These are phyloP conservation scores for Kockiozyma suomiensis DNA, from an alignment of 805 yeast species.

Conservation along the genomic window DNA sequence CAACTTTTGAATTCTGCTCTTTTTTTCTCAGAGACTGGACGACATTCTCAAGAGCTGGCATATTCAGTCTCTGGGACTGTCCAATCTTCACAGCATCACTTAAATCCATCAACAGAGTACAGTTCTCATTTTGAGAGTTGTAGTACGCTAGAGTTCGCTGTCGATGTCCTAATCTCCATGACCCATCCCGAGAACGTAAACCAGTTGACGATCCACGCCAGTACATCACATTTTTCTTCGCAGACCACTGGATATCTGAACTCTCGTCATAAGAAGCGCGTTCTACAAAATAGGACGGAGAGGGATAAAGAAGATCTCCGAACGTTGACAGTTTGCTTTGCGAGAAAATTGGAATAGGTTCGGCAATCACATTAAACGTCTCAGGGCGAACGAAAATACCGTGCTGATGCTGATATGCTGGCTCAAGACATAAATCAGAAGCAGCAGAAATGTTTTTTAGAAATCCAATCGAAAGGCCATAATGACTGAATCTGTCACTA, in stretches of 20 bases:
- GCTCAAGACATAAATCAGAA: slow-evolving; percentile 33
- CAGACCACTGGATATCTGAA: slow-evolving; percentile 31
- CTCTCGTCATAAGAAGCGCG: slow-evolving; percentile 19
- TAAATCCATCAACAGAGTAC: slow-evolving; percentile 28
- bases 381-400: slow-evolving; percentile 35
- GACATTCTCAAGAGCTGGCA: neutral
- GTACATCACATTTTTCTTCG: slow-evolving; percentile 23
- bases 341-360: slow-evolving; percentile 35
- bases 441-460: slow-evolving; percentile 30
- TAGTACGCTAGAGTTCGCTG: slow-evolving; percentile 31
- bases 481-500: slow-evolving; percentile 17
- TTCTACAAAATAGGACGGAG: slow-evolving; percentile 34
- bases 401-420: slow-evolving; percentile 30
- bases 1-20: neutral
- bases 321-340: slow-evolving; percentile 33
- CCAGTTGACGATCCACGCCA: slow-evolving; percentile 38
- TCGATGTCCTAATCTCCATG: slow-evolving; percentile 35
- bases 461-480: slow-evolving; percentile 31
- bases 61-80: neutral
- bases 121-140: slow-evolving; percentile 21
- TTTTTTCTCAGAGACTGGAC: neutral
- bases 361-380: slow-evolving; percentile 26
- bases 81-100: slow-evolving; percentile 10
- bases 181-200: slow-evolving; percentile 27
- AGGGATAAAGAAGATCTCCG: slow-evolving; percentile 34